Conservation (phyloP, 257 asterid species). For the Solanum pinnatisectum region DNA sequence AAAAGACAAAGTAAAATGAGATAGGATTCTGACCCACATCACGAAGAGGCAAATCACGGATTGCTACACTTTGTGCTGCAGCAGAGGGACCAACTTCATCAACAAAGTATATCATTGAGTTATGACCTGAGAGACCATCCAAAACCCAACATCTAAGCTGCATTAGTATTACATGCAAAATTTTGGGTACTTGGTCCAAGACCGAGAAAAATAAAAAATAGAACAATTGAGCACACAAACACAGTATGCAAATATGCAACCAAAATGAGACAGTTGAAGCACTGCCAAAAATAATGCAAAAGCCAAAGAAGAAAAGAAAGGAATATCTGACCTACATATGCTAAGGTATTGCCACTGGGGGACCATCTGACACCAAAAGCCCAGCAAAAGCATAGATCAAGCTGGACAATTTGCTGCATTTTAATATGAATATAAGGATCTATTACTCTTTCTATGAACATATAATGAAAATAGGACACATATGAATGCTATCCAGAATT, state of each 20-base stretch:
- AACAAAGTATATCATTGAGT: slow-evolving; percentile 93
- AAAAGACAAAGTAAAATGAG: slow-evolving; percentile 21
- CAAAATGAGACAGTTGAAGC: not conserved
- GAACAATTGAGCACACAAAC: not conserved
- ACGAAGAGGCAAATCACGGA: slow-evolving; percentile 98
- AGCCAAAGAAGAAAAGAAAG: slow-evolving; percentile 14
- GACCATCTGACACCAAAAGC: slow-evolving; percentile 97
- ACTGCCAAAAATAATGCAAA: not conserved
- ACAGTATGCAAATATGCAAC: not conserved
- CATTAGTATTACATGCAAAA: slow-evolving; percentile 2
- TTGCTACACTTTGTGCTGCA: slow-evolving; percentile 87
- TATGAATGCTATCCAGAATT: not conserved
- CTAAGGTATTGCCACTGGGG: slow-evolving; percentile 83
- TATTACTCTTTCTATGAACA: not conserved
- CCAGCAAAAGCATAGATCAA: slow-evolving; percentile 93
- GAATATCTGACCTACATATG: slow-evolving; percentile 75
- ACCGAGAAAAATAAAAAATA: not conserved
- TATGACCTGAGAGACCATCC: slow-evolving; percentile 56
- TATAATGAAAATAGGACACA: not conserved
- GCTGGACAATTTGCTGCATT: slow-evolving; percentile 93
- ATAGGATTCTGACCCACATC: slow-evolving; percentile 99
- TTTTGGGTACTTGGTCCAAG: not conserved
- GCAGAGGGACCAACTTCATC: slow-evolving; percentile 97
- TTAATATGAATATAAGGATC: not conserved
- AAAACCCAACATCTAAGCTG: not conserved